Evolutionary conservation across 2,329 filamentous ascomycete species (phyloP).

Genomic region (Pseudogymnoascus sp.): DNA sequence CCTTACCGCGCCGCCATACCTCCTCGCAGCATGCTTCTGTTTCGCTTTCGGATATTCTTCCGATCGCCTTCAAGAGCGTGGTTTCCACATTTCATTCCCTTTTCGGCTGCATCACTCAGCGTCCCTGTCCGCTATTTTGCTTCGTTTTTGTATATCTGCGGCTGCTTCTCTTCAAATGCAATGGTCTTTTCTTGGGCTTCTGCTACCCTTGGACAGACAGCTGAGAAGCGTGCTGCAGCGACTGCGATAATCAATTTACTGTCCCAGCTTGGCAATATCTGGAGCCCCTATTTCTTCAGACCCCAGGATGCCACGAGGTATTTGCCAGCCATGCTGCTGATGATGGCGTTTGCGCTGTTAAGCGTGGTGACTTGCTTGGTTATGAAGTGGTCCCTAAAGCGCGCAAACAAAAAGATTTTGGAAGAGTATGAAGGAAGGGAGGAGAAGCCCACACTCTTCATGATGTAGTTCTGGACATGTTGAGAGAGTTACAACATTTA

Average conservation of each 20-base stretch:
- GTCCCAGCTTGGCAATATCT: slow-evolving; percentile 33
- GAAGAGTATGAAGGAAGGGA: background rate
- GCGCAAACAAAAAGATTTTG: slow-evolving; percentile 7
- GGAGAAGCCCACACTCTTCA: background rate
- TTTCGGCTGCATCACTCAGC: background rate
- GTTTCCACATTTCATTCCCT: slow-evolving; percentile 15
- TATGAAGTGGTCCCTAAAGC: background rate
- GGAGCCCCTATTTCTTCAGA: slow-evolving; percentile 33
- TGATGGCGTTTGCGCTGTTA: slow-evolving; percentile 14
- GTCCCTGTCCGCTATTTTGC: slow-evolving; percentile 20
- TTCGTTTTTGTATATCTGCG: slow-evolving; percentile 28
- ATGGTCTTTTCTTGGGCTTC: slow-evolving; percentile 31
- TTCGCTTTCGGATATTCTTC: slow-evolving; percentile 11
- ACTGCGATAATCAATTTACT: slow-evolving; percentile 32
- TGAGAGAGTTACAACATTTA: too few relatives aligned
- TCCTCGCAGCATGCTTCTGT: slow-evolving; percentile 8
- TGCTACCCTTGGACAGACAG: slow-evolving; percentile 28
- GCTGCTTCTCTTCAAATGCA: slow-evolving; percentile 29
- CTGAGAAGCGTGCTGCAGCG: slow-evolving; percentile 32
- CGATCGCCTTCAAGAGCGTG: slow-evolving; percentile 15
- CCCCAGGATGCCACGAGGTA: too few relatives aligned
- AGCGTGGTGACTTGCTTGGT: slow-evolving; percentile 2
- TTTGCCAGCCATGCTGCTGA: slow-evolving; percentile 24
- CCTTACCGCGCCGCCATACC: background rate
- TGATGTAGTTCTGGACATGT: too few relatives aligned